Base-by-base conservation (phyloP, 805 yeast species). In the Starmerella etchellsii region DNA sequence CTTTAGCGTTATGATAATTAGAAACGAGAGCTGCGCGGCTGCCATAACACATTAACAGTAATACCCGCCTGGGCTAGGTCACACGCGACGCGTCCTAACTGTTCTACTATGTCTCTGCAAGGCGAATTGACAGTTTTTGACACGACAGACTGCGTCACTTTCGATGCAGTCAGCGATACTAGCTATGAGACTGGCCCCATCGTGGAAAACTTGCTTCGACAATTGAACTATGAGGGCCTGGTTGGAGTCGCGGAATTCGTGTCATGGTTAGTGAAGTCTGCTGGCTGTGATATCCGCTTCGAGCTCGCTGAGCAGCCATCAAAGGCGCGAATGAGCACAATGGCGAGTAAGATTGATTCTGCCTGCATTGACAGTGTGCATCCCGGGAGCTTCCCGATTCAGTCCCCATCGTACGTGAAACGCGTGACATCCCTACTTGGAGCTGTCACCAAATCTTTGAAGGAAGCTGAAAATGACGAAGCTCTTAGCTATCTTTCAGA, bases 171-270 rank as follows among this genome's bases (percentile, higher is more conserved):
- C 13, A 20, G 30, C 7, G 56, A 51, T 21, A 25, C 33, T 3
- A 41, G 44, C 14, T 42, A 43, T 25, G 42, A 54, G 3, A n/a
- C 39, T 3, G 49, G 48, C n/a, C 44, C 44, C 16, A 41, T 51
- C 21, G 42, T 34, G 14, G 52, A 49, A 35, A 44, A 50, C 15
- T 30, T 48, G 37, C 44, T 48, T 29, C 47, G 56, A 3, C 25
- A 44, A 34, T 44, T 52, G 24, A 41, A 42, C 30, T 52, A 47
- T 37, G 56, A 51, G 24, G 29, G 34, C 14, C 31, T 35, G 8
- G 40, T 43, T 19, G 54, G 54, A 2, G 3, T 49, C 9, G 46
- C 41, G n/a, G 54, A 52, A 32, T 18, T 51, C 15, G 16, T 46
- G 1, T 19, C 46, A 2, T 34, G 49, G 14, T 27, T 46, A 10